A percentile compares a stretch with the other conserved stretches of the same genome.
phyloP scores from a whole-genome alignment of 352 stramenopile species.

The Pythium myriotylum region DNA sequence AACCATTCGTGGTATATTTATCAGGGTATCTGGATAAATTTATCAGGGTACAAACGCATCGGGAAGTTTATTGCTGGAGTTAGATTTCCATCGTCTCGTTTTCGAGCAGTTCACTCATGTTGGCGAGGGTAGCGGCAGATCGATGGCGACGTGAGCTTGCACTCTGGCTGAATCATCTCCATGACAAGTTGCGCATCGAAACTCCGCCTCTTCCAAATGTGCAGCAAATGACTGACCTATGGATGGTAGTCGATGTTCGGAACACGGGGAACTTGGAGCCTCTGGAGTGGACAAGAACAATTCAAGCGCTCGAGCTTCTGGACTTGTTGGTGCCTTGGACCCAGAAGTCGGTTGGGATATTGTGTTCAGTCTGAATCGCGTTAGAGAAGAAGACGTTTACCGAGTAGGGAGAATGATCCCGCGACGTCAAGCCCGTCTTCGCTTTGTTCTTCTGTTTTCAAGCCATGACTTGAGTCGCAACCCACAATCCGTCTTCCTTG shows the following conservation, averaged over 20 bases:
- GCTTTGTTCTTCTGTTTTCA: background rate
- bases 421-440: background rate
- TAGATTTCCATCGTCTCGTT: too few species aligned
- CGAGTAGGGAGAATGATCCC: background rate
- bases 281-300: background rate
- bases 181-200: background rate
- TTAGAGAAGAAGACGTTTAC: background rate
- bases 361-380: background rate
- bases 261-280: background rate
- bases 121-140: too few species aligned
- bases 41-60: too few species aligned
- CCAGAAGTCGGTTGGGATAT: background rate
- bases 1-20: too few species aligned
- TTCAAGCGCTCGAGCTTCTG: conserved; percentile 2
- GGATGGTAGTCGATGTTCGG: too few species aligned
- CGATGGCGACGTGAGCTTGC: too few species aligned
- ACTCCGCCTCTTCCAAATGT: too few species aligned
- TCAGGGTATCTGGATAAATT: too few species aligned
- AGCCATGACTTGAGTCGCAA: background rate
- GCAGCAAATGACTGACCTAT: too few species aligned
- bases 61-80: too few species aligned
- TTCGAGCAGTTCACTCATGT: too few species aligned
- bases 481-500: background rate
- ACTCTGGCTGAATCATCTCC: too few species aligned
- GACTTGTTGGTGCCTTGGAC: conserved; percentile 6